A percentile compares a stretch with the other conserved stretches of the same genome.
Conservation (phyloP, 2,329 filamentous ascomycete genomes). For the Cytospora mali region DNA sequence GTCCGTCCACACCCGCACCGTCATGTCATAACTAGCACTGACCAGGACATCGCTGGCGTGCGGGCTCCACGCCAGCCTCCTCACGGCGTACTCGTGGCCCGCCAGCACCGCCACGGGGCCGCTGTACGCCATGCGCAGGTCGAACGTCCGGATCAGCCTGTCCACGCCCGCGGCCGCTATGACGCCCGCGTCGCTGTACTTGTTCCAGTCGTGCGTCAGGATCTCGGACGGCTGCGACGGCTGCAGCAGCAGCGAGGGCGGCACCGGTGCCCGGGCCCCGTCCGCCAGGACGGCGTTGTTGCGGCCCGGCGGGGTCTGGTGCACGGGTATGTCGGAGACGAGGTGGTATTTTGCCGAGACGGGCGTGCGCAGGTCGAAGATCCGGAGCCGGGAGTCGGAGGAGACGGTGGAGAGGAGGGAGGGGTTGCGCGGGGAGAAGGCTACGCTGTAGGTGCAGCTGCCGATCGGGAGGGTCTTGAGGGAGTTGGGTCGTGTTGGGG, state of each 20-base stretch:
- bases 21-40: constrained; percentile 97
- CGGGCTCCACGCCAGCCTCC: constrained; percentile 86
- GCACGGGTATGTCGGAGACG: constrained; percentile 79
- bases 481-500: constrained; percentile 73
- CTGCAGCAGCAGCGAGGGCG: constrained; percentile 30
- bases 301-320: constrained; percentile 58
- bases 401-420: constrained; percentile 84
- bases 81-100: constrained; percentile 90
- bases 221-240: constrained; percentile 72
- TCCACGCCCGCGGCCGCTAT: constrained; percentile 91
- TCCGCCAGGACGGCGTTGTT: constrained; percentile 48
- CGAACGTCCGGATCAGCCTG: constrained; percentile 82
- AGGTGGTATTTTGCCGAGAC: constrained; percentile 86
- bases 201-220: constrained; percentile 98
- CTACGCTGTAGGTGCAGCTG: constrained; percentile 90
- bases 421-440: constrained; percentile 87
- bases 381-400: constrained; percentile 82
- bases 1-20: constrained; percentile 90
- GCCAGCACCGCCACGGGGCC: constrained; percentile 75
- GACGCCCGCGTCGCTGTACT: constrained; percentile 77
- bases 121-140: constrained; percentile 74
- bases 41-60: constrained; percentile 87
- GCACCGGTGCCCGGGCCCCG: too few species aligned
- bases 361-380: constrained; percentile 91
- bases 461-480: constrained; percentile 87